Evolutionary conservation across 2,329 filamentous ascomycete genomes (phyloP).

Genomic region (Cladosporium sp.): DNA sequence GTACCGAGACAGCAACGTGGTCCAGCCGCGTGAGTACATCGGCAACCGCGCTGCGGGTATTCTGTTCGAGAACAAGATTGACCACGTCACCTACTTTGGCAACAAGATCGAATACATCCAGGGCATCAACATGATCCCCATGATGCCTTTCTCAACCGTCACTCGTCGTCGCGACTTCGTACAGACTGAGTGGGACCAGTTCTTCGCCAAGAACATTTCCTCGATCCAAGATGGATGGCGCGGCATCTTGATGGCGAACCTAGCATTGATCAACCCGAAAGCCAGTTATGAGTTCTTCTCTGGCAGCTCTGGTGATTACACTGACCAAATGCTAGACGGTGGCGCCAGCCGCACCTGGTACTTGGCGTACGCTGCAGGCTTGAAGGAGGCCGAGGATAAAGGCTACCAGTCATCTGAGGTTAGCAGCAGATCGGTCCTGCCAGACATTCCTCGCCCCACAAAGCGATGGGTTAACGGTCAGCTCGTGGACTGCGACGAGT

Average conservation of each 20-base stretch:
- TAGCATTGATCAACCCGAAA: constrained; percentile 72
- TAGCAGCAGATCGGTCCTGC: not conserved
- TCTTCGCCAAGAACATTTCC: constrained; percentile 66
- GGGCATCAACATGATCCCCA: constrained; percentile 81
- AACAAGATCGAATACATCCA: constrained; percentile 41
- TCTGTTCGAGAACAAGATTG: constrained; percentile 87
- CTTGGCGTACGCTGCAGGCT: constrained; percentile 73
- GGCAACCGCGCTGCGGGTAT: constrained; percentile 71
- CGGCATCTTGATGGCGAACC: constrained; percentile 79
- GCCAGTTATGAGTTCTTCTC: constrained; percentile 75
- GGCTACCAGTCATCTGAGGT: not conserved
- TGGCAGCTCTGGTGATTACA: constrained; percentile 55
- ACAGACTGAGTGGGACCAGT: constrained; percentile 75
- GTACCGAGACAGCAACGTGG: constrained; percentile 67
- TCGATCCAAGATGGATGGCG: constrained; percentile 75
- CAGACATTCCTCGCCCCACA: not conserved
- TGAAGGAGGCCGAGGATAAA: constrained; percentile 29
- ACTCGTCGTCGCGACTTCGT: constrained; percentile 71
- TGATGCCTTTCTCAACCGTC: constrained; percentile 67
- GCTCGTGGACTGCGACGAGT: constrained; percentile 16
- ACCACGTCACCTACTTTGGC: constrained; percentile 91
- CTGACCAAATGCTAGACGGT: constrained; percentile 71
- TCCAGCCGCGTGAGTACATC: constrained; percentile 74
- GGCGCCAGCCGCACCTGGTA: constrained; percentile 86
- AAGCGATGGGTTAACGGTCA: constrained; percentile 15